Percentiles rank a stretch among this genome's conserved stretches.
Evolutionary conservation across 2,329 filamentous ascomycete genomes (phyloP).

Genomic region (Plenodomus lindquistii): DNA sequence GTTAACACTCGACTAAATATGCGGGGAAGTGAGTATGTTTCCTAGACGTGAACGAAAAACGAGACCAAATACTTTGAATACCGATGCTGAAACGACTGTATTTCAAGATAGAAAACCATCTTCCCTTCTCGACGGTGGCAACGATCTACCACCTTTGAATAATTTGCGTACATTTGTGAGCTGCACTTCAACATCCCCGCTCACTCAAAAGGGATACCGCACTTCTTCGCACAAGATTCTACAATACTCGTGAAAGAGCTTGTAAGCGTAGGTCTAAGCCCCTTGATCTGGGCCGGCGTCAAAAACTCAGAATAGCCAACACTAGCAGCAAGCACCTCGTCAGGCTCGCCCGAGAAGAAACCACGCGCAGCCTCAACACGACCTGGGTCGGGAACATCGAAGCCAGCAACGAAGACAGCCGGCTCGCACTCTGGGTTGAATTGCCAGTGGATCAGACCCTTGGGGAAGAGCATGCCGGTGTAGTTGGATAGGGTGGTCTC

Average conservation of each 20-base stretch:
- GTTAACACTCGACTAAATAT: too few species aligned
- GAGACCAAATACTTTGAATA: too few species aligned
- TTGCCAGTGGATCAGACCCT: constrained; percentile 48
- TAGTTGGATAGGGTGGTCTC: constrained; percentile 40
- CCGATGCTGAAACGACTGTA: too few species aligned
- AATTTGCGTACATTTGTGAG: too few species aligned
- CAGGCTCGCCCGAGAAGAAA: constrained; percentile 30
- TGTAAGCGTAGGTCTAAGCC: constrained; percentile 14
- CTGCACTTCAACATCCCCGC: too few species aligned
- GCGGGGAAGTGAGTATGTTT: too few species aligned
- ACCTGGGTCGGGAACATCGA: constrained; percentile 45
- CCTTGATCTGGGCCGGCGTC: constrained; percentile 16
- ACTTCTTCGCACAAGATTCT: constrained; percentile 24
- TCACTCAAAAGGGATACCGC: constrained; percentile 17
- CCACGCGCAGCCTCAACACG: constrained; percentile 36
- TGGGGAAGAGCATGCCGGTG: constrained; percentile 47
- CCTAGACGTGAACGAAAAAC: too few species aligned
- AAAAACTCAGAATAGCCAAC: constrained; percentile 20
- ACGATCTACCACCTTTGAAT: too few species aligned
- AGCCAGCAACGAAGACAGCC: constrained; percentile 44
- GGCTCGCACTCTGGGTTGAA: constrained; percentile 48
- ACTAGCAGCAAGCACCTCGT: constrained; percentile 20
- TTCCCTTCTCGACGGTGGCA: too few species aligned
- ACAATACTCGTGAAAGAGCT: constrained; percentile 22
- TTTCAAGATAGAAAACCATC: too few species aligned